A percentile compares a stretch with the other conserved stretches of the same genome.
Conservation (phyloP, 805 yeast species). For the Yarrowia sp. region DNA sequence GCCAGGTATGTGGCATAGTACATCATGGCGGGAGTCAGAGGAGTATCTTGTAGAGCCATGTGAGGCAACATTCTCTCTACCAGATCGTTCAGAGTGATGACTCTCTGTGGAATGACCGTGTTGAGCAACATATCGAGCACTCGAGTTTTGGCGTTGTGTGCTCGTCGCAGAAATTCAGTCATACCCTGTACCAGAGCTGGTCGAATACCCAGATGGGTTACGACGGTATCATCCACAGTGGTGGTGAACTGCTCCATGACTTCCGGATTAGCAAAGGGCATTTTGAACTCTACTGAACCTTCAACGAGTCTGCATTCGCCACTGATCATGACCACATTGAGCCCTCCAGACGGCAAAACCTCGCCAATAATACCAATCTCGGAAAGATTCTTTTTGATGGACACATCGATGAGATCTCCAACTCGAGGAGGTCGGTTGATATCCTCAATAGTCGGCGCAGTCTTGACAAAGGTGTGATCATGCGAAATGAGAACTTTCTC, state of each 20-base stretch:
- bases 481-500: not conserved
- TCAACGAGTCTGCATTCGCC: not conserved
- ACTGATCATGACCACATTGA: conserved; percentile 6
- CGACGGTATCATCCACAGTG: not conserved
- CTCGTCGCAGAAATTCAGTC: conserved; percentile 7
- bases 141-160: not conserved
- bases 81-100: conserved; percentile 16
- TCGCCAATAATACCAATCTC: conserved; percentile 18
- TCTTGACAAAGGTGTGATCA: not conserved
- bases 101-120: conserved; percentile 1
- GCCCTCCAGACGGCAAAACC: not conserved
- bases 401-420: conserved; percentile 6
- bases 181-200: conserved; percentile 10
- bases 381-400: conserved; percentile 2
- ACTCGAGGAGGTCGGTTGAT: conserved; percentile 12
- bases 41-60: not conserved
- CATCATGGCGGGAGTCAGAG: conserved; percentile 5
- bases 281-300: not conserved
- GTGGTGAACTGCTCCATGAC: not conserved
- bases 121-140: not conserved
- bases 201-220: conserved; percentile 15
- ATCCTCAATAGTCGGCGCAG: not conserved
- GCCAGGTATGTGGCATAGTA: conserved; percentile 20
- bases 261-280: conserved; percentile 12
- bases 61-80: not conserved